Conservation (phyloP, 805 yeast species). For the Saccharomycopsis sp. region DNA sequence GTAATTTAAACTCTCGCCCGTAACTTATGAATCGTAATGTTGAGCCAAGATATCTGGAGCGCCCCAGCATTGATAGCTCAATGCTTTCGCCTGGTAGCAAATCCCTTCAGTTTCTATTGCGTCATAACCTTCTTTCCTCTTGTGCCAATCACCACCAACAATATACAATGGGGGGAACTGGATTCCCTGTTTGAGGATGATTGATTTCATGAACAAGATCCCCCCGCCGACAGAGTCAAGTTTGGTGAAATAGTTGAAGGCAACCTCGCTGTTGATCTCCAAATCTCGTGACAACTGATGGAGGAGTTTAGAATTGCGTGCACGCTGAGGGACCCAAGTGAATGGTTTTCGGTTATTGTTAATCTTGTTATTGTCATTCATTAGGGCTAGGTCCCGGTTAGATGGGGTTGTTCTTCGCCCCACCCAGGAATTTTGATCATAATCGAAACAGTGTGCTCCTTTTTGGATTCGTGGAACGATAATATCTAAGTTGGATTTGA, state of each 20-base stretch:
- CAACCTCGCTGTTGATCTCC: constrained; percentile 14
- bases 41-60: constrained; percentile 40
- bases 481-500: constrained; percentile 27
- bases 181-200: constrained; percentile 37
- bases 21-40: constrained; percentile 26
- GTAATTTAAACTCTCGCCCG: neutral
- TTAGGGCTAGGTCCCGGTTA: no score
- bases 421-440: constrained; percentile 32
- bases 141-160: constrained; percentile 36
- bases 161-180: constrained; percentile 36
- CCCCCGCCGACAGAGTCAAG: constrained; percentile 51
- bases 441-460: constrained; percentile 25
- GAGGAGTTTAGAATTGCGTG: constrained; percentile 6
- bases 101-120: constrained; percentile 48
- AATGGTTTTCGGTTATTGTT: constrained; percentile 19
- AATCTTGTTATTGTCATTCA: no score
- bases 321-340: constrained; percentile 26
- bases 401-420: constrained; percentile 28
- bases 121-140: constrained; percentile 37
- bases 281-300: constrained; percentile 3
- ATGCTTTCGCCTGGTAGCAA: constrained; percentile 38
- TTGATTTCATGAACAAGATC: constrained; percentile 37
- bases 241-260: constrained; percentile 15
- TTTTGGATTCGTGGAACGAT: constrained; percentile 27
- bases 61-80: constrained; percentile 44